Base-by-base conservation (phyloP, 2,329 filamentous ascomycete genomes). In the Colletotrichum horii region DNA sequence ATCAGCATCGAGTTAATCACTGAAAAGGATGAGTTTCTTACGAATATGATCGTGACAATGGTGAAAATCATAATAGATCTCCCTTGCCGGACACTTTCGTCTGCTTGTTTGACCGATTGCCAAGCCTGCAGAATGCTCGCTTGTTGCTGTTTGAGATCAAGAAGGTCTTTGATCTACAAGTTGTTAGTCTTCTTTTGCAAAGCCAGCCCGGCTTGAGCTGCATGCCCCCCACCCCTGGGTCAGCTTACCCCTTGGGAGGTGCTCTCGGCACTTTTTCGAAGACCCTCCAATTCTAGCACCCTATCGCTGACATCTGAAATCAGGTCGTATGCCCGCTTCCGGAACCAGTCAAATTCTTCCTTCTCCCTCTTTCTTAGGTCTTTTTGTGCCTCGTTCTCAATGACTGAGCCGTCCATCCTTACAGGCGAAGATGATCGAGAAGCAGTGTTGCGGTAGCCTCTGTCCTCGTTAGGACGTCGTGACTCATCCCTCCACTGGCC, bases 51-150 rank as follows among this genome's bases (percentile, higher is more conserved):
- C 0, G 87, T 88, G 1, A 88, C 84, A 3, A 88, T 76, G 0
- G 87, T 88, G 70, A 89, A 88, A 3, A 86, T 80, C 83, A 89
- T 86, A 66, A 89, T 85, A 2, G 86, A 83, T 0, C 83, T 81
- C 2, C 86, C 85, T 74, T 89, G 87, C 11, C 81, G 82, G 8
- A 85, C 82, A 1, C 82, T 84, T 64, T 88, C 84, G 0, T 85
- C 82, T 0, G 83, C 83, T 43, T 87, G 83, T 30, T 81, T 83
- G 12, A 85, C 80, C 0, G 87, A 81, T 19, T 84, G 82, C 81
- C 83, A 85, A 0, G 87, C 86, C 74, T 88, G 85, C 6, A 88
- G 81, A 1, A 88, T 84, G 52, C 84, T 83, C 0, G 86, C 85
- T 74, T 88, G 87, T 74, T 88, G 86, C 43, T 88, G 87, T 71